phyloP scores from a whole-genome alignment of 2,329 filamentous ascomycete genomes.

The Reticulascus tulasneorum region DNA sequence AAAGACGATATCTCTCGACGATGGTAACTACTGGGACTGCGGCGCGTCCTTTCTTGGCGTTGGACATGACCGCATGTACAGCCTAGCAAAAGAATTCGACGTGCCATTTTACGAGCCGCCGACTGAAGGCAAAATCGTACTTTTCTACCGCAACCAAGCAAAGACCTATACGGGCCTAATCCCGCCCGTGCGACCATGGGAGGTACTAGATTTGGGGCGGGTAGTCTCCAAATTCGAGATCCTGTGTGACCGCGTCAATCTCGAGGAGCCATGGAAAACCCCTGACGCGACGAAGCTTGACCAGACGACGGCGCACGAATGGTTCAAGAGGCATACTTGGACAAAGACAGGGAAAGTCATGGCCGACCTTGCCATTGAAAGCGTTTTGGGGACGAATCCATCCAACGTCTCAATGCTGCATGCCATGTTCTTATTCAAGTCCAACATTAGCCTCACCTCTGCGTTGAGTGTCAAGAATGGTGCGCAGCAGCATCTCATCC shows the following conservation, averaged over 20 bases:
- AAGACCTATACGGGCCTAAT: constrained; percentile 10
- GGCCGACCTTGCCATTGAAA: constrained; percentile 6
- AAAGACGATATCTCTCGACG: constrained; percentile 6
- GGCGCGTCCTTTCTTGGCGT: constrained; percentile 18
- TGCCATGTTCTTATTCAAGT: constrained; percentile 12
- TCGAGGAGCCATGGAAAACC: constrained; percentile 10
- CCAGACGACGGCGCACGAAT: constrained; percentile 5
- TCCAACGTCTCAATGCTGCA: constrained; percentile 12
- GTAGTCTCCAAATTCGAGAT: constrained; percentile 9
- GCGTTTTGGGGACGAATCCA: constrained; percentile 7
- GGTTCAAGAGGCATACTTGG: constrained; percentile 4
- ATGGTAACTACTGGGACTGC: constrained; percentile 14
- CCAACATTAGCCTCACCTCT: constrained; percentile 2
- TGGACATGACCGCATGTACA: constrained; percentile 13
- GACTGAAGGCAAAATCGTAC: constrained; percentile 8
- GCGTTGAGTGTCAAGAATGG: constrained; percentile 5
- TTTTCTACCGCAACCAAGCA: constrained; percentile 8
- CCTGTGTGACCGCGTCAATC: constrained; percentile 8
- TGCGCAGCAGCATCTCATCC: constrained; percentile 8
- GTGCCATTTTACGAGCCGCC: constrained; percentile 1
- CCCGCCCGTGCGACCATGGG: constrained; percentile 13
- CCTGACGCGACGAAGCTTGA: constrained; percentile 9
- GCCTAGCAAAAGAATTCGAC: constrained; percentile 8
- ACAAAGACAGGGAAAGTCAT: constrained; percentile 5
- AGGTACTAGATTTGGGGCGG: constrained; percentile 5